These are phyloP conservation scores for Globisporangium viniferum DNA, from an alignment of 352 stramenopile species.

Conservation along the genomic window DNA sequence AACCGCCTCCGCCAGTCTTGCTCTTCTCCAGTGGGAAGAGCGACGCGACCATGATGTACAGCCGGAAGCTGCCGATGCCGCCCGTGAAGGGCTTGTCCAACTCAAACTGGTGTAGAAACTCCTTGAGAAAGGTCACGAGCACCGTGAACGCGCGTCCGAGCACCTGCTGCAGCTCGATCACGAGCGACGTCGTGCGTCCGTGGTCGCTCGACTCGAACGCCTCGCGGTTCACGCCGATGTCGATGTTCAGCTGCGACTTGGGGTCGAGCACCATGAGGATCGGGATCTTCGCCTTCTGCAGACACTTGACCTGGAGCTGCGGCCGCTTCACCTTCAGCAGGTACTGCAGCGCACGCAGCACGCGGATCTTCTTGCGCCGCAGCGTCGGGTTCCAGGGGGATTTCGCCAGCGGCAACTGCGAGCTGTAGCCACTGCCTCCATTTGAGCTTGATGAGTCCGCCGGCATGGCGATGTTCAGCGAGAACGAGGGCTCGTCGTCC, in stretches of 20 bases:
- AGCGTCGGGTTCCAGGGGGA: slow-evolving; percentile 74
- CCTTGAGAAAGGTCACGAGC: slow-evolving; percentile 68
- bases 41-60: slow-evolving; percentile 81
- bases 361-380: slow-evolving; percentile 52
- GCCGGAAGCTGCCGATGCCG: slow-evolving; percentile 68
- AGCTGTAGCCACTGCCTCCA: neutral
- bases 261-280: slow-evolving; percentile 69
- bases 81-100: slow-evolving; percentile 80
- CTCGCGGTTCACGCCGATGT: slow-evolving; percentile 67
- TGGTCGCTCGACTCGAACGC: slow-evolving; percentile 55
- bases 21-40: slow-evolving; percentile 40
- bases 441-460: slow-evolving; percentile 4
- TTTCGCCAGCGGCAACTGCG: slow-evolving; percentile 18
- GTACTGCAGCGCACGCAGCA: slow-evolving; percentile 52
- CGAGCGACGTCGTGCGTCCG: slow-evolving; percentile 57
- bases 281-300: slow-evolving; percentile 70
- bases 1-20: neutral
- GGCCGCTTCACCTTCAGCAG: slow-evolving; percentile 47
- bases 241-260: slow-evolving; percentile 48
- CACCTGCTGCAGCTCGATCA: slow-evolving; percentile 37
- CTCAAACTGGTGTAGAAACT: slow-evolving; percentile 75
- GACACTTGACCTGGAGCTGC: slow-evolving; percentile 55
- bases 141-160: slow-evolving; percentile 46
- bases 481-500: slow-evolving; percentile 55
- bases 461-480: slow-evolving; percentile 53